Conservation (phyloP, 2,329 filamentous ascomycete genomes). For the Venturia asperata region DNA sequence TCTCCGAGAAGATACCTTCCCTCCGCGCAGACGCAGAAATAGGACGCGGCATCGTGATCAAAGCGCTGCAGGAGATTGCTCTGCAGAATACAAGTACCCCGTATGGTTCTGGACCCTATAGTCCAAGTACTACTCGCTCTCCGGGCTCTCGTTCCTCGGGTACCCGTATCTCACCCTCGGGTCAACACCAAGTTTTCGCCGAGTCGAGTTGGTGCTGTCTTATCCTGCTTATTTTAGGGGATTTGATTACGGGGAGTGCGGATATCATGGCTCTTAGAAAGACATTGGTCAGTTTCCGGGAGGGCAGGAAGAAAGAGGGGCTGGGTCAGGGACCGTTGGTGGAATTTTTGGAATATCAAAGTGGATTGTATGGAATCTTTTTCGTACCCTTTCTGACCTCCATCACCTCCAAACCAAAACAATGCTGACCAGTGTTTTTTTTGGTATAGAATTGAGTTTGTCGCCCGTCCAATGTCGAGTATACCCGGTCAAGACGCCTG, state of each 20-base stretch:
- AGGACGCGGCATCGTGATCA: constrained; percentile 33
- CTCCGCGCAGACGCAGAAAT: constrained; percentile 30
- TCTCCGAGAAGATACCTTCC: constrained; percentile 29
- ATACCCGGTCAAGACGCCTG: neutral
- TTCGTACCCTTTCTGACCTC: neutral
- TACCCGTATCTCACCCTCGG: neutral
- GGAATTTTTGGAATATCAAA: constrained; percentile 8
- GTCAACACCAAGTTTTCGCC: neutral
- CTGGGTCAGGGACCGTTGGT: neutral
- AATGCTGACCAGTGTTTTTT: neutral
- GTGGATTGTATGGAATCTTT: constrained; percentile 3
- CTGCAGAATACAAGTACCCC: neutral
- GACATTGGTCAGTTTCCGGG: neutral
- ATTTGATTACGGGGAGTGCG: constrained; percentile 37
- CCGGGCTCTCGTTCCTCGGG: neutral
- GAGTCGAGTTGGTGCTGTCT: constrained; percentile 33
- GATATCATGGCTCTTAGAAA: constrained; percentile 24
- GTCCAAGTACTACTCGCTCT: neutral
- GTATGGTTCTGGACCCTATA: neutral
- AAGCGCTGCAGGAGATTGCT: constrained; percentile 31
- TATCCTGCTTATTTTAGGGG: constrained; percentile 35
- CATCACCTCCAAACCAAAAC: neutral
- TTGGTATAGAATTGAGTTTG: neutral
- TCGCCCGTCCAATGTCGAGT: constrained; percentile 1
- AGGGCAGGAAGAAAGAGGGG: neutral